Evolutionary conservation across 805 yeast species (phyloP), one percentile per base, ranked within the genome.

Genomic region (Huiozyma naganishii): DNA sequence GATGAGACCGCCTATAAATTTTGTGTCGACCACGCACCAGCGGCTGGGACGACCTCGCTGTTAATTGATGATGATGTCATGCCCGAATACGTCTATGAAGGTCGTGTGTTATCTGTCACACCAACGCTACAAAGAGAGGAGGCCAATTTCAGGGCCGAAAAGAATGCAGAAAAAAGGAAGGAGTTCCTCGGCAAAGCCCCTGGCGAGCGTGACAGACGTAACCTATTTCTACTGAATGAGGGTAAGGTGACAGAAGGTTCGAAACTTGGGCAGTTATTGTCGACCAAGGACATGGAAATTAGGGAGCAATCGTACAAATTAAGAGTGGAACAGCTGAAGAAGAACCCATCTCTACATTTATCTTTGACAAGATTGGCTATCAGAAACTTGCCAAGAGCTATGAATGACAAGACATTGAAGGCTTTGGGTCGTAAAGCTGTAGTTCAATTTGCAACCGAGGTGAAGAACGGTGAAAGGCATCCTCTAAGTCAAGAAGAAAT

Each of bases 321-420:
- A 58, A 77, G 98, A 66, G 88, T 85, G 37, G 86, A 86, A 55
- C 97, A 90, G 68, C 74, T 92, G 56, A 80, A 83, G 61, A 84
- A 85, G 54, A 92, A 90, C 64, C 95, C 97, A 13, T 71, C 92
- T 9, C 71, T 92, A 57, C 97, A 90, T 70, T 68, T 92, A 47
- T 86, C 96, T n/a, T 68, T 90, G 66, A 90, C 97, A 1, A 79
- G 98, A 69, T 74, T 92, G 61, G 98, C 98, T 7, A 77, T 92
- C 46, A 77, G 98, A 67, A 92, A 92, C 61, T 66, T 92, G 41
- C 98, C 98, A 38, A 78, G 97, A 61, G 80, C 94, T 10, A 80
- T 92, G 92, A 83, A 77, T 47, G 85, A 82, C 48, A 87, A 85
- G 62, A 80, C 94, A 0, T 70, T 92, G 54, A 92, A 92, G 59